Evolutionary conservation across 2,329 filamentous ascomycete genomes (phyloP).

Genomic region (Monilinia vaccinii-corymbosi): DNA sequence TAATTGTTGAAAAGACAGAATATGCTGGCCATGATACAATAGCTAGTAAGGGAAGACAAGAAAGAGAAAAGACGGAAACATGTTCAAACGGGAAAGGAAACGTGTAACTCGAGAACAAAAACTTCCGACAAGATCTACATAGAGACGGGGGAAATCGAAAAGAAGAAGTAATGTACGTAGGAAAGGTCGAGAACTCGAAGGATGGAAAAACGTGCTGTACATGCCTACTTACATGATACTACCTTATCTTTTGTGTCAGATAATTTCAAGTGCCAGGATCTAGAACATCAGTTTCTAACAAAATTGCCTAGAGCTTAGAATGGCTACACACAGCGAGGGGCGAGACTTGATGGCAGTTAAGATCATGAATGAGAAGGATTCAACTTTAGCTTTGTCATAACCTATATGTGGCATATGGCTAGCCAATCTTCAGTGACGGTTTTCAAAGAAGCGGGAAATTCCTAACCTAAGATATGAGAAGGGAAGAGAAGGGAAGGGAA

Average conservation of each 20-base stretch:
- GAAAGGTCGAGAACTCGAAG: slow-evolving; percentile 5
- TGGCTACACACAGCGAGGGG: slow-evolving; percentile 3
- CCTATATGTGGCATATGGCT: slow-evolving; percentile 5
- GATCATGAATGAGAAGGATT: slow-evolving; percentile 8
- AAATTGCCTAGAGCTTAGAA: slow-evolving; percentile 8
- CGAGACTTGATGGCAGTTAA: slow-evolving; percentile 1
- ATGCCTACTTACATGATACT: background rate
- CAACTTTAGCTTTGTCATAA: slow-evolving; percentile 1
- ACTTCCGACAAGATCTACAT: slow-evolving; percentile 4
- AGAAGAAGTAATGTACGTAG: slow-evolving; percentile 3
- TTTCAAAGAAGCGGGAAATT: background rate
- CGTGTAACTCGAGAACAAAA: slow-evolving; percentile 4
- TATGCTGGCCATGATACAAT: slow-evolving; percentile 8
- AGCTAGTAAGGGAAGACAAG: background rate
- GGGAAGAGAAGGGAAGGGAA: background rate
- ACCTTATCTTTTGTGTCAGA: slow-evolving; percentile 6
- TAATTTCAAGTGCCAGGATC: slow-evolving; percentile 5
- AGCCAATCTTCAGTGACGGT: too few relatives aligned
- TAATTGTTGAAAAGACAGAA: slow-evolving; percentile 4
- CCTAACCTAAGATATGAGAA: too few relatives aligned
- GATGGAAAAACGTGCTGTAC: slow-evolving; percentile 5
- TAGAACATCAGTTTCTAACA: background rate
- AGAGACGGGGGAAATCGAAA: background rate
- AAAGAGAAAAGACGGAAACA: background rate
- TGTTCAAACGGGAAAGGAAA: background rate